Base-by-base conservation (phyloP, 1,284 basidiomycete species). In the Pyrrhoderma lamaoense region DNA sequence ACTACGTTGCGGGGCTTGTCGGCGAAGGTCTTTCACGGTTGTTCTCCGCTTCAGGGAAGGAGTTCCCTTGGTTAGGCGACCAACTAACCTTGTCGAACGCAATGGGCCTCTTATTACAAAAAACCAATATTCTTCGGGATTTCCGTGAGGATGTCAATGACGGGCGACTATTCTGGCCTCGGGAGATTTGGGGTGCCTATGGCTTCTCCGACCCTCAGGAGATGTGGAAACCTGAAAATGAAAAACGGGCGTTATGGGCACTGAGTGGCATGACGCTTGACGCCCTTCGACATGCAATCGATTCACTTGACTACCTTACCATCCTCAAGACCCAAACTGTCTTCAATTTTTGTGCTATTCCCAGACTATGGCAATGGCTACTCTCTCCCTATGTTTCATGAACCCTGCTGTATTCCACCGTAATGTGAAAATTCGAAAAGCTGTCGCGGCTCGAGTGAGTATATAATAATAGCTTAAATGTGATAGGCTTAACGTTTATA, bases 81-180 rank as follows among this genome's bases (percentile, higher is more conserved):
- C 90, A 98, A 66, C 79, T 96, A 54, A 85, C 87, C 57, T 77
- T 99, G 1, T 85, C 86, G 59, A 97, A 98, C 70, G 89, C 89
- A 44, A 93, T 98, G 89, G 96, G 96, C n/a, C 76, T 95, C 14
- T 76, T 98, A 49, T 77, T 99, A 9, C 96, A 99, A 68, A 99
- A 99, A 72, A 97, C 93, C 37, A 99, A 99, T 71, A 97, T 99
- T 67, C 90, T 93, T 57, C 85, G 95, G 52, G 96, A 99, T 67
- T 92, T 86, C 69, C 82, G 90, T 42, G 95, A 99, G 69, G 96
- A 99, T 65, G 79, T 84, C 9, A 85, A 93, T 42, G 79, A 95
- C 47, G 74, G 77, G 9, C 80, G 95, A 38, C 89, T 81, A 63
- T 99, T 99, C 74, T 99, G 96, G 95, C 96, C 95, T 0, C 78